phyloP scores from a whole-genome alignment of 495 filamentous ascomycete genomes.

The Acidiella bohemica region DNA sequence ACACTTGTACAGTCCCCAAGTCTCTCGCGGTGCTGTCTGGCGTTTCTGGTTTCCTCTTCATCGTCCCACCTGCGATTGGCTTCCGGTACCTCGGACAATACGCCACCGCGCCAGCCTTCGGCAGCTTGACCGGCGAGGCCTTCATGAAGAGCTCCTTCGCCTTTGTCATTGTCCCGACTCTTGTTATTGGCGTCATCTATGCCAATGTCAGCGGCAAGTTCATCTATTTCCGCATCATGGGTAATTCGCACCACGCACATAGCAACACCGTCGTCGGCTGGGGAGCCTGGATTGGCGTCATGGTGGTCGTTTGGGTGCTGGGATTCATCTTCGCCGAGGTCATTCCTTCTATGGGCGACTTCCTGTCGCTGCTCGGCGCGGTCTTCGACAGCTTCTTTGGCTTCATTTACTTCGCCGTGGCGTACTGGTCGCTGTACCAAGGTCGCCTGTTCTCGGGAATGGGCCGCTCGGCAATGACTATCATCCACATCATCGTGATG shows the following conservation, averaged over 20 bases:
- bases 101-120: constrained; percentile 66
- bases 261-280: constrained; percentile 68
- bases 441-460: constrained; percentile 48
- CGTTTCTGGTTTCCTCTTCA: constrained; percentile 66
- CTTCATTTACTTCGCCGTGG: constrained; percentile 34
- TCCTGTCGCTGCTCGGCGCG: constrained; percentile 72
- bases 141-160: constrained; percentile 76
- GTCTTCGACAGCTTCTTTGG: constrained; percentile 86
- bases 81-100: constrained; percentile 76
- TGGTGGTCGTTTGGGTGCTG: constrained; percentile 57
- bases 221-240: constrained; percentile 66
- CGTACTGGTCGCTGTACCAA: constrained; percentile 49
- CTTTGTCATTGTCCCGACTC: constrained; percentile 81
- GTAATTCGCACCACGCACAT: constrained; percentile 56
- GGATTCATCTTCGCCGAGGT: constrained; percentile 76
- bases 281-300: constrained; percentile 57
- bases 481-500: constrained; percentile 56
- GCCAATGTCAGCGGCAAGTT: constrained; percentile 76
- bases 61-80: constrained; percentile 55
- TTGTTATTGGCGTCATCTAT: constrained; percentile 76
- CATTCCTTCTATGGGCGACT: constrained; percentile 75
- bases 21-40: constrained; percentile 73
- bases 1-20: too few relatives aligned
- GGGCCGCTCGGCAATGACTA: constrained; percentile 5
- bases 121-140: constrained; percentile 49